Percentiles rank a stretch among this genome's conserved stretches.
Conservation (phyloP, 495 filamentous ascomycete genomes). For the Penicillium crystallinum region DNA sequence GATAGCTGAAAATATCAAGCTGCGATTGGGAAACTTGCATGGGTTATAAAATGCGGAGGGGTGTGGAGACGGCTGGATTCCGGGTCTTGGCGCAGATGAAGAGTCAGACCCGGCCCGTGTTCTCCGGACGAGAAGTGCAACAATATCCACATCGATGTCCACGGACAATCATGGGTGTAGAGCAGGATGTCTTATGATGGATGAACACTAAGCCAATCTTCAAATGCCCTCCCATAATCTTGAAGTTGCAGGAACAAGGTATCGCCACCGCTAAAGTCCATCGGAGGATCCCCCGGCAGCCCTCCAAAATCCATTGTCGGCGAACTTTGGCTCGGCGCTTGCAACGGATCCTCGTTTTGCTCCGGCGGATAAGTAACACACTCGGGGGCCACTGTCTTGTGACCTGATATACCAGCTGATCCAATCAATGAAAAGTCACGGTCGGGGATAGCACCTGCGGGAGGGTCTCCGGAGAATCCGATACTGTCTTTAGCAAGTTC, state of each 20-base stretch:
- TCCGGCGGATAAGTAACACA: slow-evolving; percentile 32
- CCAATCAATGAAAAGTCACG: slow-evolving; percentile 31
- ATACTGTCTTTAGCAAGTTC: slow-evolving; percentile 17
- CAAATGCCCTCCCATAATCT: slow-evolving; percentile 30
- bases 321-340: slow-evolving; percentile 4
- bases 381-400: slow-evolving; percentile 29
- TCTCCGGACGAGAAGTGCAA: slow-evolving; percentile 4
- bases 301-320: slow-evolving; percentile 10
- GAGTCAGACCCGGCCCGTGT: slow-evolving; percentile 19
- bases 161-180: too few relatives aligned
- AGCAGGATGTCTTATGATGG: slow-evolving; percentile 1
- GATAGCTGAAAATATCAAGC: background rate
- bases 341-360: slow-evolving; percentile 16
- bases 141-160: background rate
- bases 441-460: slow-evolving; percentile 15
- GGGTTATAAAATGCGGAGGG: slow-evolving; percentile 5
- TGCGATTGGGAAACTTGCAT: background rate
- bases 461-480: slow-evolving; percentile 3
- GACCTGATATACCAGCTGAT: slow-evolving; percentile 33
- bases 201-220: slow-evolving; percentile 31
- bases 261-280: slow-evolving; percentile 17
- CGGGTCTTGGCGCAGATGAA: slow-evolving; percentile 20
- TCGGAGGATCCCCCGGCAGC: slow-evolving; percentile 11
- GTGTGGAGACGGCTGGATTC: slow-evolving; percentile 6
- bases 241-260: slow-evolving; percentile 27